Evolutionary conservation across 345 rosid genomes (phyloP).

Genomic region (Eucalyptus dawsonii): DNA sequence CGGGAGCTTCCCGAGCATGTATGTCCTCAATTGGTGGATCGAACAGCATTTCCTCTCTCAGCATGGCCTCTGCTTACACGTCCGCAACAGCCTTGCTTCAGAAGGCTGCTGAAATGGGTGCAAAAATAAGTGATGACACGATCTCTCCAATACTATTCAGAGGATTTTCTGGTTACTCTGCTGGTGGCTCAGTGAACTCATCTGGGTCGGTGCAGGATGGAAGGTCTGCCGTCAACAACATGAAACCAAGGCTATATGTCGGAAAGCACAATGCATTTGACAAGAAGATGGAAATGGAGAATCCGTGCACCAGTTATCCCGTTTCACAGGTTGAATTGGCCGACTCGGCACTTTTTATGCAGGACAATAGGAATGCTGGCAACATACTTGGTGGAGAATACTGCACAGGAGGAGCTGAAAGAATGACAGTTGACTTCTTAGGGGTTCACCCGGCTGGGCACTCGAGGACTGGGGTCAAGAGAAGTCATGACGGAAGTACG

Average conservation of each 20-base stretch:
- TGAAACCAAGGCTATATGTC: background rate
- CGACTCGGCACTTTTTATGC: background rate
- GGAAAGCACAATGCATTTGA: background rate
- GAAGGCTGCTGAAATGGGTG: slow-evolving; percentile 50
- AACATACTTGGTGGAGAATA: background rate
- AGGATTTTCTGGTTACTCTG: slow-evolving; percentile 33
- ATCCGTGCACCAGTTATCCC: background rate
- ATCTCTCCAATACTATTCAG: slow-evolving; percentile 32
- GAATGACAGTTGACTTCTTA: slow-evolving; percentile 35
- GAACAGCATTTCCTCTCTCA: slow-evolving; percentile 1
- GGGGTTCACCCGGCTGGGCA: slow-evolving; percentile 26
- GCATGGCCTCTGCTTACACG: slow-evolving; percentile 10
- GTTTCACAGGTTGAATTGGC: background rate
- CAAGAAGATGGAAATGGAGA: background rate
- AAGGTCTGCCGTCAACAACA: background rate
- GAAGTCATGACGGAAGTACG: slow-evolving; percentile 1
- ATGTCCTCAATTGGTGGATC: slow-evolving; percentile 3
- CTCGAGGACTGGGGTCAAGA: slow-evolving; percentile 3
- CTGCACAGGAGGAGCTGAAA: slow-evolving; percentile 9
- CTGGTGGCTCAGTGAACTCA: slow-evolving; percentile 1
- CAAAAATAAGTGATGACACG: slow-evolving; percentile 35
- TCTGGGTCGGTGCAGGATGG: slow-evolving; percentile 9
- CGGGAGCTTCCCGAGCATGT: background rate
- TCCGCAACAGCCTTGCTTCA: slow-evolving; percentile 55
- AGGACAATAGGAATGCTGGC: background rate